Conservation (phyloP, 192 early-diverging fungal species). For the Paraglomus brasilianum region DNA sequence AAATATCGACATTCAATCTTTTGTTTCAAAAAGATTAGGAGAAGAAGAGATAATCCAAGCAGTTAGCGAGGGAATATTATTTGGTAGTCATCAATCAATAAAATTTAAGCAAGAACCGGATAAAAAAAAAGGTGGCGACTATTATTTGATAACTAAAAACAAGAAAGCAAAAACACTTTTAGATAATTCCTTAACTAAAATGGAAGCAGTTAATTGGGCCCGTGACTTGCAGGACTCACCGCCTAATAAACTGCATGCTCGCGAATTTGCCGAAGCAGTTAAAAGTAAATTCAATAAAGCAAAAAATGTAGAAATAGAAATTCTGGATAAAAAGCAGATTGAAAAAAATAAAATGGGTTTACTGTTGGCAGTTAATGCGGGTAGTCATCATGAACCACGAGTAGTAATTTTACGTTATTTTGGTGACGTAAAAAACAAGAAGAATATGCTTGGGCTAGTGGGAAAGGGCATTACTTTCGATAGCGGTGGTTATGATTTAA, state of each 20-base stretch:
- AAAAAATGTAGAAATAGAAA: slow-evolving; percentile 7
- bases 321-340: slow-evolving; percentile 12
- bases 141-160: background rate
- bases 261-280: background rate
- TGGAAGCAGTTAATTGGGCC: slow-evolving; percentile 15
- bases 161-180: background rate
- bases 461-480: slow-evolving; percentile 96
- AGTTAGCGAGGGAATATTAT: background rate
- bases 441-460: slow-evolving; percentile 70
- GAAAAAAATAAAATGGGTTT: slow-evolving; percentile 16
- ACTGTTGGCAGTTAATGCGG: slow-evolving; percentile 1
- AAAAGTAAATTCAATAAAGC: background rate
- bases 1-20: slow-evolving; percentile 15
- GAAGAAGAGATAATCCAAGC: slow-evolving; percentile 2
- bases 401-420: slow-evolving; percentile 8
- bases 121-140: slow-evolving; percentile 1
- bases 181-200: background rate
- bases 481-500: slow-evolving; percentile 82
- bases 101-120: background rate
- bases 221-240: slow-evolving; percentile 1
- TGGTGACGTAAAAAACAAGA: slow-evolving; percentile 50
- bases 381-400: slow-evolving; percentile 6
- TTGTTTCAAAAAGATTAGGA: background rate
- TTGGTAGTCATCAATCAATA: slow-evolving; percentile 1
- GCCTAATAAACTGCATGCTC: background rate